A percentile compares a stretch with the other conserved stretches of the same genome.
Conservation (phyloP, 192 early-diverging fungal genomes). For the Backusella liffmaniae region DNA sequence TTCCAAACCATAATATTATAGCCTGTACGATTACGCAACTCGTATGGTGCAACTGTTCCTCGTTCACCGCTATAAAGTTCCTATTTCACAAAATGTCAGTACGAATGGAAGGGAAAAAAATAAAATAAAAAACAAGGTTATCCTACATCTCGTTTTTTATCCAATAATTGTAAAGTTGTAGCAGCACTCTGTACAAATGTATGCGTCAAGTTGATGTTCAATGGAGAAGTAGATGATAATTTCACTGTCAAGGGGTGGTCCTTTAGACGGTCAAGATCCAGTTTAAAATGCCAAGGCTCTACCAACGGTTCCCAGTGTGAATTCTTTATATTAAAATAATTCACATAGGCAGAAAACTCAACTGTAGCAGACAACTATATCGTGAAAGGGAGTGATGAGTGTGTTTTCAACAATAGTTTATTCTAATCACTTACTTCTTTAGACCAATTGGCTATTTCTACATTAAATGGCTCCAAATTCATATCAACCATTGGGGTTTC, state of each 20-base stretch:
- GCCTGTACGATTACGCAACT: constrained; percentile 88
- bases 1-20: constrained; percentile 90
- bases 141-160: constrained; percentile 33
- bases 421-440: constrained; percentile 43
- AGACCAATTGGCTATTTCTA: constrained; percentile 87
- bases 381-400: not conserved
- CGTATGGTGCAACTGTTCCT: constrained; percentile 65
- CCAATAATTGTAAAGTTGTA: constrained; percentile 53
- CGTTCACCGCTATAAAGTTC: constrained; percentile 27
- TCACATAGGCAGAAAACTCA: constrained; percentile 70
- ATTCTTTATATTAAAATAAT: constrained; percentile 96
- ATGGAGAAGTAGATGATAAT: constrained; percentile 63
- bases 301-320: constrained; percentile 98
- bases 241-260: constrained; percentile 52
- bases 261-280: constrained; percentile 33
- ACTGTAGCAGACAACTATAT: constrained; percentile 56
- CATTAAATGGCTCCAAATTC: constrained; percentile 73
- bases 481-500: constrained; percentile 91
- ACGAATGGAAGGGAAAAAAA: not conserved
- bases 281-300: constrained; percentile 82
- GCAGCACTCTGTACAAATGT: constrained; percentile 71
- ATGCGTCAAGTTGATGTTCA: constrained; percentile 89
- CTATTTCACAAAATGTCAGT: constrained; percentile 12
- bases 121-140: no score
- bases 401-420: not conserved